Evolutionary conservation across 768 basidiomycete species (phyloP).

Genomic region (Naganishia antarctica): DNA sequence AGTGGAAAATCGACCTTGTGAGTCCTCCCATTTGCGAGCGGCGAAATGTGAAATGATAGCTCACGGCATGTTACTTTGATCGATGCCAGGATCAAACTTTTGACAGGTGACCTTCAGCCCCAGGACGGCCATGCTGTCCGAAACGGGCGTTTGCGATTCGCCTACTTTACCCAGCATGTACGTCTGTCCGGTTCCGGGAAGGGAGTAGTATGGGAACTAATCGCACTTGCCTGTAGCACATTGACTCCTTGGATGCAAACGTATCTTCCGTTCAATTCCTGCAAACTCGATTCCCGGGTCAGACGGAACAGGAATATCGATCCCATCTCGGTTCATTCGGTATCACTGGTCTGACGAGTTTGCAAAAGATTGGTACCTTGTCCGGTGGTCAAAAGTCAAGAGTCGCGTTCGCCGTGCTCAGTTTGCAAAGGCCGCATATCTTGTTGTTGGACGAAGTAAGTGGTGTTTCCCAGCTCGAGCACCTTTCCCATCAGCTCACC

Average conservation of each 20-base stretch:
- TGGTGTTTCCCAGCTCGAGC: not conserved
- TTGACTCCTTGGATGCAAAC: constrained; percentile 75
- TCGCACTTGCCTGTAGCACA: constrained; percentile 96
- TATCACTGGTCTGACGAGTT: constrained; percentile 82
- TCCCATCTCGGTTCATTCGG: constrained; percentile 94
- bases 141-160: constrained; percentile 77
- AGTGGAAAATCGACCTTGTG: constrained; percentile 94
- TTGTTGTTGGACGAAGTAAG: constrained; percentile 85
- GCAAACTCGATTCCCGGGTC: constrained; percentile 84
- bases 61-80: not conserved
- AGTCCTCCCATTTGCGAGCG: constrained; percentile 37
- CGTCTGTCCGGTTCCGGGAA: constrained; percentile 37
- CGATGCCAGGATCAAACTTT: constrained; percentile 72
- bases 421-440: constrained; percentile 83
- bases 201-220: no score
- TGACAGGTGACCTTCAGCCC: constrained; percentile 77
- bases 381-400: constrained; percentile 95
- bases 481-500: constrained; percentile 1
- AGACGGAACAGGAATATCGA: constrained; percentile 92
- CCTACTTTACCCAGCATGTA: constrained; percentile 58
- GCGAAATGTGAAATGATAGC: not conserved
- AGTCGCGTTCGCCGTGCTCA: constrained; percentile 83
- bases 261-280: constrained; percentile 93
- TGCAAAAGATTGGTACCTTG: constrained; percentile 85
- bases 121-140: constrained; percentile 73